phyloP scores from a whole-genome alignment of 1,139 yeast genomes.

The Yamadazyma mexicana region DNA sequence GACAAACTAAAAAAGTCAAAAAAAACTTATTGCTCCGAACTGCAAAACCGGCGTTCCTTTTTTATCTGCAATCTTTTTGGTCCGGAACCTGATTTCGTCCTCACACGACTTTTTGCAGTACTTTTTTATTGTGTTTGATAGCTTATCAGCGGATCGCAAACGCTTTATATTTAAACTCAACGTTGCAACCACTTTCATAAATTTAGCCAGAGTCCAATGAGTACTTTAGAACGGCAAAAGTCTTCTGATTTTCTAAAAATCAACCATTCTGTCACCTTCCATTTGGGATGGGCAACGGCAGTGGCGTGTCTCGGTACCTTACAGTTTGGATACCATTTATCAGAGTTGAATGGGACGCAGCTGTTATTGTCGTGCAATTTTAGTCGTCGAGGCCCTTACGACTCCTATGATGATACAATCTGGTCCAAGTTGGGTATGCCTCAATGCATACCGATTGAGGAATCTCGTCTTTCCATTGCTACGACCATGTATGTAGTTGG shows the following conservation, averaged over 20 bases:
- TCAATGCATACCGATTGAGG: constrained; percentile 32
- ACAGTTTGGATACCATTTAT: constrained; percentile 90
- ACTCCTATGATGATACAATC: constrained; percentile 24
- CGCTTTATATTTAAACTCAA: background rate
- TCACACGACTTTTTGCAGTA: background rate
- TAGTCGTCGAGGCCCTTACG: constrained; percentile 23
- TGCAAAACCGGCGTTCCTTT: too few relatives aligned
- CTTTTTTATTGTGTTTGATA: background rate
- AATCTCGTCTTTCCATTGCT: constrained; percentile 24
- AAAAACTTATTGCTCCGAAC: too few relatives aligned
- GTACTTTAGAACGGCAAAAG: constrained; percentile 8
- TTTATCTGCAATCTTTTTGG: too few relatives aligned
- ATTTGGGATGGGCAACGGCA: constrained; percentile 35
- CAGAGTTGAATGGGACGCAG: constrained; percentile 86
- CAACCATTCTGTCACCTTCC: constrained; percentile 28
- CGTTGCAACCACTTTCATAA: constrained; percentile 1
- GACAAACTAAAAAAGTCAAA: too few relatives aligned
- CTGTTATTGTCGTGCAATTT: constrained; percentile 52
- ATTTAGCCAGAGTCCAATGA: too few relatives aligned
- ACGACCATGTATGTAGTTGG: constrained; percentile 42
- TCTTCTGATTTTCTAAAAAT: constrained; percentile 17
- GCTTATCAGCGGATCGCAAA: background rate
- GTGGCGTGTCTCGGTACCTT: constrained; percentile 69
- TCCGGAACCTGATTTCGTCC: too few relatives aligned
- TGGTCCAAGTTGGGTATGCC: constrained; percentile 26